Evolutionary conservation across 179 eudicot genomes (phyloP), one percentile per base, ranked within the genome.

Genomic region (Beta lomatogona): DNA sequence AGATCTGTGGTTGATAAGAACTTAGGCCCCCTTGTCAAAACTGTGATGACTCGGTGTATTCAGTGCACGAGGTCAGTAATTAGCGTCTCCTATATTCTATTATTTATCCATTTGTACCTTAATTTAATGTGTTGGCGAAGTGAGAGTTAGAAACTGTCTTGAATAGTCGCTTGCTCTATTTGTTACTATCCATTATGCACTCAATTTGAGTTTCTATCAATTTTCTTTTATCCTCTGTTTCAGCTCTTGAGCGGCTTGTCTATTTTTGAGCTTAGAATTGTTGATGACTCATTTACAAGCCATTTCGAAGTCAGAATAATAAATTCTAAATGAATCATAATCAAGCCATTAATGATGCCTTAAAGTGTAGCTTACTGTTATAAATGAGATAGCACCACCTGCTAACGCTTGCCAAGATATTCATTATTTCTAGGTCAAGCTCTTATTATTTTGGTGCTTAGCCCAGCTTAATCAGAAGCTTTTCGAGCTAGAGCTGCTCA

Each of bases 1-100:
- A 96, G 99, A 91, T 94, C 99, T 74, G 99, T 96, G 65, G 98
- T 96, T 64, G 99, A 96, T 78, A 96, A 96, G 90, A 94, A 96
- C 89, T 86, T 96, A 54, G 99, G 99, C 60, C 99, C 99, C 5
- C 88, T 95, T 82, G 99, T 96, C 68, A 96, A 96, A 90, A 96
- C 99, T 8, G 99, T 96, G 77, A 96, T 96, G 99, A 96, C 99
- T 78, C 87, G 99, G 44, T 96, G 99, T 86, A 96, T 96, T 63
- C 99, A 96, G 85, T 96, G 99, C 81, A 96, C 99, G 57, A 93
- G 98, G 98, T 94, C 73, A 50, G 78, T 82, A 73, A 15, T 14
- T 75, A 64, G 64, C 75, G 72, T 58, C 44, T 64, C 46, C 48
- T 54, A 18, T 48, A 41, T 52, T 6, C 11, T n/a, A 53, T 5